A percentile compares a stretch with the other conserved stretches of the same genome.
phyloP scores from a whole-genome alignment of 1,284 basidiomycete genomes.

The Cystobasidiaceae sp. region DNA sequence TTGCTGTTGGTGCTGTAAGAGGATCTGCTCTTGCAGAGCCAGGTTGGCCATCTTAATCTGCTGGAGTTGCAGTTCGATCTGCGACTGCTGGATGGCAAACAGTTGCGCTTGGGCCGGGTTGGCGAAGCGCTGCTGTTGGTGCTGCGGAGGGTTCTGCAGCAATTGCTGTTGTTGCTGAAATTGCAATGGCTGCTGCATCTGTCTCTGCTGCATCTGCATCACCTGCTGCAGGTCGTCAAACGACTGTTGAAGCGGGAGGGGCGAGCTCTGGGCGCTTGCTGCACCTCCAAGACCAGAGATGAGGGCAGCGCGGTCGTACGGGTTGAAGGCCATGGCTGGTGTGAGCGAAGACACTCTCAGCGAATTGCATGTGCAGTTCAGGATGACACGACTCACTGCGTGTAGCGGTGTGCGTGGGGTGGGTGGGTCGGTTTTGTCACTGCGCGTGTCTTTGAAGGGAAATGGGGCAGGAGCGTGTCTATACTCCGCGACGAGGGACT shows the following conservation, averaged over 20 bases:
- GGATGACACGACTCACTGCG: not conserved
- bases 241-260: not conserved
- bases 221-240: slow-evolving; percentile 17
- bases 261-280: not conserved
- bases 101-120: slow-evolving; percentile 16
- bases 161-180: slow-evolving; percentile 4
- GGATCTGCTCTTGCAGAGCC: slow-evolving; percentile 21
- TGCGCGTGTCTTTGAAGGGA: not conserved
- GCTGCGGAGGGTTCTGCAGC: not conserved
- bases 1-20: slow-evolving; percentile 21
- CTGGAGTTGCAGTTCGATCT: slow-evolving; percentile 29
- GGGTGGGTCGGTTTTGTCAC: too few relatives aligned
- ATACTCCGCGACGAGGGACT: not conserved
- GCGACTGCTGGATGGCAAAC: slow-evolving; percentile 26
- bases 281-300: slow-evolving; percentile 15
- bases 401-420: too few relatives aligned
- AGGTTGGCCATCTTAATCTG: slow-evolving; percentile 30
- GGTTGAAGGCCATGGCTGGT: slow-evolving; percentile 9
- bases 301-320: slow-evolving; percentile 4
- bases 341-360: not conserved
- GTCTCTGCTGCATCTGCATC: slow-evolving; percentile 23
- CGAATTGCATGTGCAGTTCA: not conserved
- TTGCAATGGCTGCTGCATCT: slow-evolving; percentile 2
- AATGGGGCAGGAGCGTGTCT: slow-evolving; percentile 3
- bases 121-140: too few relatives aligned